Conservation (phyloP, 148 eudicot species). For the Limonium bicolor region DNA sequence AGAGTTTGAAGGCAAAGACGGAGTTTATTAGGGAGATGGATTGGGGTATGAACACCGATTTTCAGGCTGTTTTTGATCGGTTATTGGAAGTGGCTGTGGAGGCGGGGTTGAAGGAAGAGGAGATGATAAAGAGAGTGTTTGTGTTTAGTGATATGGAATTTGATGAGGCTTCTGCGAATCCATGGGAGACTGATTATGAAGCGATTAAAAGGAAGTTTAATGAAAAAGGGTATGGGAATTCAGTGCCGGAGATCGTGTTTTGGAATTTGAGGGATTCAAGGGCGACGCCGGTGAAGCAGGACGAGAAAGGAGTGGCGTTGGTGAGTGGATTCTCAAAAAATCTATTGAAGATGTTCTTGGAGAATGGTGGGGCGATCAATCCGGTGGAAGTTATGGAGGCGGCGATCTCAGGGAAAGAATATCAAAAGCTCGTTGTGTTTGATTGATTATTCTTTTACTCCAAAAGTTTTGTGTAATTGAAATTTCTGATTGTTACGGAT, state of each 20-base stretch:
- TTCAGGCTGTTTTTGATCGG: conserved; percentile 14
- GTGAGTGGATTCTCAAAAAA: conserved; percentile 19
- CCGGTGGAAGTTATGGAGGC: conserved; percentile 11
- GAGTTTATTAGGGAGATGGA: conserved; percentile 8
- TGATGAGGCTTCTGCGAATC: conserved; percentile 5
- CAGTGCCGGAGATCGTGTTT: conserved; percentile 19
- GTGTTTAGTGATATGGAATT: conserved; percentile 17
- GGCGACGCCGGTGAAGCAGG: conserved; percentile 11
- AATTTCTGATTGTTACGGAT: too few species aligned
- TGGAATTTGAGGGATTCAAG: conserved; percentile 19
- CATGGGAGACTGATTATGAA: conserved; percentile 19
- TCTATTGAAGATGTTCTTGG: conserved; percentile 15
- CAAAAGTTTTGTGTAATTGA: too few species aligned
- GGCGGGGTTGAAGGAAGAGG: conserved; percentile 7
- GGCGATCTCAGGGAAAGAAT: conserved; percentile 13
- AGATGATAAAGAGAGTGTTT: conserved; percentile 15
- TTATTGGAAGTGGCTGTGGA: conserved; percentile 10
- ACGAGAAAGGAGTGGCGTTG: conserved; percentile 15
- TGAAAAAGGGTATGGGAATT: conserved; percentile 10
- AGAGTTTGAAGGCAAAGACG: conserved; percentile 2
- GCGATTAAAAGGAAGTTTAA: conserved; percentile 11
- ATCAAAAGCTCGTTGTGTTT: conserved; percentile 13
- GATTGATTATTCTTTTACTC: too few species aligned
- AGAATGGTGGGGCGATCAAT: conserved; percentile 1
- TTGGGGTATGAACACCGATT: conserved; percentile 10